Base-by-base conservation (phyloP, 306 rosid genomes). In the Cicer arietinum region DNA sequence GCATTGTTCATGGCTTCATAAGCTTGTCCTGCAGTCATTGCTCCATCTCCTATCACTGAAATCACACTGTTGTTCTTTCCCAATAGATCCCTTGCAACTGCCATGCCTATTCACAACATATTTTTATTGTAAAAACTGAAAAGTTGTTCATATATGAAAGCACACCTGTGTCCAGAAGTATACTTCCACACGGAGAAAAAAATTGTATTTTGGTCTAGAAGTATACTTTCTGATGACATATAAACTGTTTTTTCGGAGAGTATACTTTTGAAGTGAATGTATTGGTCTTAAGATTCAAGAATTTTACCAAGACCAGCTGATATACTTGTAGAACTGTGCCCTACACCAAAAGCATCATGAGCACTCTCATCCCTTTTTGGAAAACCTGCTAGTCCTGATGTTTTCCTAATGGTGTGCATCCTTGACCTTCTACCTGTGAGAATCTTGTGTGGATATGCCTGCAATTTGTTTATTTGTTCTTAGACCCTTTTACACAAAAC, bases 1-100 rank as follows among this genome's bases (percentile, higher is more conserved):
- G 97, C 96, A 51, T 94, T 94, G 79, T 91, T 94, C 97, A 94
- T 81, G 61, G 98, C 98, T 79, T 94, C 98, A 17, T 94, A 94
- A 46, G 97, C 98, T 86, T 91, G 96, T 41, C 98, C 98, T 7
- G 96, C 98, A 25, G 98, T 91, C 93, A 94, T 89, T 66, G 96
- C 97, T 41, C 98, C 97, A 81, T 94, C 97, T 71, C 97, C 97
- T 35, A 94, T 94, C 82, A 94, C 98, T 6, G 97, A 88, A 67
- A 94, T 86, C 14, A 94, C 82, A 48, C 64, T 85, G 81, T 90
- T 91, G 64, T 84, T 81, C 73, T 91, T 94, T 77, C 95, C 96
- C 37, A 90, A 77, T 12, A 94, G 86, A 84, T 91, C 98, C 75
- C 98, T 87, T 30, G 76, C 98, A 80, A 90, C 96, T 5, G 98